phyloP scores from a whole-genome alignment of 306 rosid genomes.

The Adenanthera pavonina region DNA sequence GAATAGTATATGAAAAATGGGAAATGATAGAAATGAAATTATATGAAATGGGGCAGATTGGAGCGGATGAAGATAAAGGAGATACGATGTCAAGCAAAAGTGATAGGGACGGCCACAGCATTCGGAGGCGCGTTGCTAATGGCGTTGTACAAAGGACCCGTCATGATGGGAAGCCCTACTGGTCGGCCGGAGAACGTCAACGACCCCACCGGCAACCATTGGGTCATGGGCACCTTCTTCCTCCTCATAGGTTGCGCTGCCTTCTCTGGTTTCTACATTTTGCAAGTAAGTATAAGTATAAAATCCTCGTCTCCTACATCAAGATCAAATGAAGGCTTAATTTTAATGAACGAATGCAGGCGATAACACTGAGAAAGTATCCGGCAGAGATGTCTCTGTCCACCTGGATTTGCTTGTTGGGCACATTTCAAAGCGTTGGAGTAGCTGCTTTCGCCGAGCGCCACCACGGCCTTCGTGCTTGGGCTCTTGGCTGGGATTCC shows the following conservation, averaged over 20 bases:
- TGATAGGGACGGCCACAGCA: slow-evolving; percentile 64
- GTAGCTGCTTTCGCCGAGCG: slow-evolving; percentile 58
- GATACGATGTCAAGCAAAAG: slow-evolving; percentile 63
- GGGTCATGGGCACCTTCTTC: slow-evolving; percentile 62
- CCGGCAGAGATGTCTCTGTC: slow-evolving; percentile 80
- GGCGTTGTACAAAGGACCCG: slow-evolving; percentile 62
- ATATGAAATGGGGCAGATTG: slow-evolving; percentile 32
- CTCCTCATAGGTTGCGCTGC: slow-evolving; percentile 68
- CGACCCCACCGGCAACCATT: slow-evolving; percentile 44
- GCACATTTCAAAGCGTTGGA: slow-evolving; percentile 60
- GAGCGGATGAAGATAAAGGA: slow-evolving; percentile 64
- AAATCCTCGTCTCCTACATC: too few species aligned
- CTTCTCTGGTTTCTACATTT: slow-evolving; percentile 68
- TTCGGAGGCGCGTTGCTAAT: slow-evolving; percentile 79
- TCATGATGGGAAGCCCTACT: background rate
- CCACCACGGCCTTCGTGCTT: slow-evolving; percentile 37
- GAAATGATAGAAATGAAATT: too few species aligned
- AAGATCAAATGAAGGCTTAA: too few species aligned
- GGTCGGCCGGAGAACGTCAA: slow-evolving; percentile 41
- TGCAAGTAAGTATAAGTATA: slow-evolving; percentile 47
- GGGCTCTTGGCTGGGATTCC: slow-evolving; percentile 62
- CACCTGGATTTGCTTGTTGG: slow-evolving; percentile 64
- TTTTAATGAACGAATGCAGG: slow-evolving; percentile 39
- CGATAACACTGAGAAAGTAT: slow-evolving; percentile 67
- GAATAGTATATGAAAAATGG: too few species aligned